Base-by-base conservation (phyloP, 306 rosid genomes). In the Quercus mongolica region DNA sequence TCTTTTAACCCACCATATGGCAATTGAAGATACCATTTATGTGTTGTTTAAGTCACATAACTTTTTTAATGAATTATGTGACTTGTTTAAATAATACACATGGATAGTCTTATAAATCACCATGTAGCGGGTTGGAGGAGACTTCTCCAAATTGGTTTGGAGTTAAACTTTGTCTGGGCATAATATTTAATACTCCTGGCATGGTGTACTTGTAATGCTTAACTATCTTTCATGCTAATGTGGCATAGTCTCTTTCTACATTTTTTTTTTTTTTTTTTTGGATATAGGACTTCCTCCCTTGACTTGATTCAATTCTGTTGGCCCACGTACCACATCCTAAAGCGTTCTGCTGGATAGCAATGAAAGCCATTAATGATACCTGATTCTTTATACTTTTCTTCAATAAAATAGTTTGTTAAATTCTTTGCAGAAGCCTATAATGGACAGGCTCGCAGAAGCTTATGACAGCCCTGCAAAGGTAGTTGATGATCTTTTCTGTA, bases 391-490 rank as follows among this genome's bases (percentile, higher is more conserved):
- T 74, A 1, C 56, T 23, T 75, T 28, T 51, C 35, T 28, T 57
- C 61, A 30, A 68, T 55, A 46, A 38, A 10, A 38, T 5, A 57
- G n/a, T 26, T 25, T 11, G 56, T 56, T 61, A 63, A 81, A 74
- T 82, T 76, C 56, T 69, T 86, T 85, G 85, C 92, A 95, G 99
- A 92, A 92, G 81, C 98, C 99, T 83, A 95, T 93, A 88, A 93
- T 88, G 85, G 93, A 89, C 85, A 89, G 93, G 83, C 96, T 95
- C 71, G 92, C 93, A 41, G 98, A 92, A 87, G 97, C 99, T 68
- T 92, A 89, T 87, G 99, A 95, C 79, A 81, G 88, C 81, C 92
- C 94, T 59, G 92, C 83, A 75, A 95, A 95, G 96, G 98, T 95
- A 77, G 87, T 86, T 70, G 63, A 64, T 57, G 62, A 75, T 76